Percentiles rank a stretch among this genome's conserved stretches.
Evolutionary conservation across 305 asterid genomes (phyloP).

Genomic region (Withania somnifera): DNA sequence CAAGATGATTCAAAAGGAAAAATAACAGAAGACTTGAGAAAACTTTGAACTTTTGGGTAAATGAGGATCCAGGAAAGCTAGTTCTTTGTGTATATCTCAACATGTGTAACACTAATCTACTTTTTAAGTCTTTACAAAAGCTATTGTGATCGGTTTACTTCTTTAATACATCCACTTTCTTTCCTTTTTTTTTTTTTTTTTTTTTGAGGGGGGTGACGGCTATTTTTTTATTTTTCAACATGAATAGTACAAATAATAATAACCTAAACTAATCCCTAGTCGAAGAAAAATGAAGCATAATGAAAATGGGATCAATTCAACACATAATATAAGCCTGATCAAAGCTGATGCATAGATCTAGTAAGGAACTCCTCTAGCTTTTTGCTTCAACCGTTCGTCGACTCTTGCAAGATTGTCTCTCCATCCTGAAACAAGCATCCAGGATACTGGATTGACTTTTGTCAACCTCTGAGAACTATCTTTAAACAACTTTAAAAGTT

Average conservation of each 20-base stretch:
- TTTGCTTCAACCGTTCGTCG: neutral
- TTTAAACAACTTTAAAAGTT: neutral
- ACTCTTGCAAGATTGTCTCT: neutral
- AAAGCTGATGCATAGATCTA: slow-evolving; percentile 1
- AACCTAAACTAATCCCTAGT: neutral
- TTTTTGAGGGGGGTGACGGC: too few relatives aligned
- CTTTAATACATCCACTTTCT: neutral
- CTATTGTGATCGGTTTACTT: neutral
- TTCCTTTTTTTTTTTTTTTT: neutral
- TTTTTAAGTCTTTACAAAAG: neutral
- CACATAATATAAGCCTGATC: neutral
- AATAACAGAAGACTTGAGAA: neutral
- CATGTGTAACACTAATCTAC: neutral
- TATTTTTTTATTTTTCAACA: neutral
- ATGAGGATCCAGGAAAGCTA: neutral
- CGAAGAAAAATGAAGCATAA: neutral
- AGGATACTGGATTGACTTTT: neutral
- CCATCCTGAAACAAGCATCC: neutral
- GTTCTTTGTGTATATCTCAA: slow-evolving; percentile 1
- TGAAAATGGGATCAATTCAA: neutral
- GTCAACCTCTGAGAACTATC: slow-evolving; percentile 2
- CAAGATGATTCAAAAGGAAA: neutral
- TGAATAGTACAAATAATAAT: neutral
- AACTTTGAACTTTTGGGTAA: neutral
- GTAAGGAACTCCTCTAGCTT: neutral